phyloP scores from a whole-genome alignment of 768 basidiomycete genomes.

The Kwoniella europaea region DNA sequence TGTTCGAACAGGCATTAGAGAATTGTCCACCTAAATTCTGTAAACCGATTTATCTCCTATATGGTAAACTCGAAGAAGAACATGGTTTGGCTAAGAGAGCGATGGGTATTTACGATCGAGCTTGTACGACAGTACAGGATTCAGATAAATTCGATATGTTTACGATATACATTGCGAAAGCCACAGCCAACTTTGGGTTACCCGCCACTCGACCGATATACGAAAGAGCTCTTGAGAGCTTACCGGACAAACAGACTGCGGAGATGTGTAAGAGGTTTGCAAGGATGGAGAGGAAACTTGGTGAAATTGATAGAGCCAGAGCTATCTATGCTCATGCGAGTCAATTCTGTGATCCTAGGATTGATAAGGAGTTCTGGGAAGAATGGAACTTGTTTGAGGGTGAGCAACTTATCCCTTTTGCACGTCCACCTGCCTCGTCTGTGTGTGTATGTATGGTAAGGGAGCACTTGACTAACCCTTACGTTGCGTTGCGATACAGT shows the following conservation, averaged over 20 bases:
- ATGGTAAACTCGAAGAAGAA: slow-evolving; percentile 94
- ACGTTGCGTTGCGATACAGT: slow-evolving; percentile 57
- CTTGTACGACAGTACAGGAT: slow-evolving; percentile 80
- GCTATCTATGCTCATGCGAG: slow-evolving; percentile 96
- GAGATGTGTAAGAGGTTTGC: slow-evolving; percentile 98
- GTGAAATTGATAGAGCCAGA: slow-evolving; percentile 96
- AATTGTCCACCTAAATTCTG: slow-evolving; percentile 94
- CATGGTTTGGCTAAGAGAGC: slow-evolving; percentile 91
- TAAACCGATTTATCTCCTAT: slow-evolving; percentile 94
- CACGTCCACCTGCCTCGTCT: no score
- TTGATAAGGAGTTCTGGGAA: slow-evolving; percentile 86
- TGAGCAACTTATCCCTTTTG: slow-evolving; percentile 34
- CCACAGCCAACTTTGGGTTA: slow-evolving; percentile 90
- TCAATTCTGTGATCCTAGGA: slow-evolving; percentile 95
- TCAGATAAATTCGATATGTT: slow-evolving; percentile 99
- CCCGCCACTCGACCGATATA: slow-evolving; percentile 96
- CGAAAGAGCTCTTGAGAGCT: slow-evolving; percentile 87
- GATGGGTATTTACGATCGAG: slow-evolving; percentile 94
- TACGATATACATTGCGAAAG: slow-evolving; percentile 95
- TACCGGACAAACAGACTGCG: slow-evolving; percentile 92
- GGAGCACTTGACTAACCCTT: neutral
- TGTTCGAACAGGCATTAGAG: slow-evolving; percentile 96
- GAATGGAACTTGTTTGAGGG: slow-evolving; percentile 97
- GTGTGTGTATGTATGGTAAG: neutral
- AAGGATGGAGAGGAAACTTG: slow-evolving; percentile 91